Base-by-base conservation (phyloP, 306 rosid species). In the Lupinus albus region DNA sequence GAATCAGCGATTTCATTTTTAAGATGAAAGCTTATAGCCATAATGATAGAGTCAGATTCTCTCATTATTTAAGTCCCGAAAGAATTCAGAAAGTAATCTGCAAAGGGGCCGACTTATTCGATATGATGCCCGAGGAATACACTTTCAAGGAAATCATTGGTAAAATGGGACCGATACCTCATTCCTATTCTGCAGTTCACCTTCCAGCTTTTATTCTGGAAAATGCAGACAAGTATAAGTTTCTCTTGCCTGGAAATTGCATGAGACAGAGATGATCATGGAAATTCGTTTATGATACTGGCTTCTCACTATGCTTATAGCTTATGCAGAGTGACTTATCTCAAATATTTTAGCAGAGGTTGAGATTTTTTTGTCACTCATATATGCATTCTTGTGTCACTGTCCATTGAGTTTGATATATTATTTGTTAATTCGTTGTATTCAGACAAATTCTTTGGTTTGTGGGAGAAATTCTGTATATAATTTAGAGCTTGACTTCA, bases 1-100 rank as follows among this genome's bases (percentile, higher is more conserved):
- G 32, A 11, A 87, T 90, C 75, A 82, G 76, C 6, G 96, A 90
- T 63, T 90, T 90, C 77, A 15, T 84, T 64, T 90, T 90, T 39
- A 90, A 90, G 84, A 90, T 90, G 92, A 90, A 87, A 79, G 96
- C 96, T 21, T 90, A 90, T 74, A 90, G 96, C 69, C 95, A 90
- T 30, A 72, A 77, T 52, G 95, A 90, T 39, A 84, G 95, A 63
- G 89, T 90, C 35, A 75, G 88, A 73, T 90, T 90, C 82, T 80
- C 89, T 35, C 88, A 76, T 46, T 90, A 78, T 69, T 70, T 90
- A 35, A 80, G 84, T 71, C 87, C 79, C 16, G 15, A 76, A 35
- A 82, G 96, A 79, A 84, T 90, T 48, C 96, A 90, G 81, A 68
- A 57, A 14, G 86, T 90, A 39, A 85, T 90, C 47, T 90, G 96